Evolutionary conservation across 2,329 filamentous ascomycete species (phyloP), one percentile per base, ranked within the genome.

Genomic region (Ceratocystis destructans): DNA sequence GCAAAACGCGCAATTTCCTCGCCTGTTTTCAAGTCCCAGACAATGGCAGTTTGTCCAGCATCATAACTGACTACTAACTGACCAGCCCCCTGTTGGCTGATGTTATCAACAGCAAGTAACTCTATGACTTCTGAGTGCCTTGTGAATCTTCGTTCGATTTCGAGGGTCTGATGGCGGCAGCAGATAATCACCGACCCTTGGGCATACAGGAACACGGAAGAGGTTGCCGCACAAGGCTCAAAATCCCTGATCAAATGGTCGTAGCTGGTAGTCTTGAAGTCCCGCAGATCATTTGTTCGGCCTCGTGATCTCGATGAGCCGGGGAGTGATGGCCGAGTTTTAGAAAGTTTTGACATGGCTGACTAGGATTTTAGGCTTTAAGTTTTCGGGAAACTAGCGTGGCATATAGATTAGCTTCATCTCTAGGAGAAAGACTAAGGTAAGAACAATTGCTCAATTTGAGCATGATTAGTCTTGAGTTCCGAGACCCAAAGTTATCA

Each of bases 21-120:
- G 62, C 94, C 94, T 0, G 90, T 95, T 77, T 95, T 85, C 68
- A 96, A 81, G 76, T 99, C 93, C 94, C 94, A 99, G 6, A 97
- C 90, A 73, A 97, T 96, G 3, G 92, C 90, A 0, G 90, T 96
- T 75, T 93, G 89, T 46, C 90, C 87, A 20, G 84, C 83, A 79
- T 99, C 94, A 72, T 96, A 96, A 77, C 91, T 97, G 69, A 96
- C 90, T 1, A 96, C 91, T 68, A 96, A 77, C 69, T 92, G 82
- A 33, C 93, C 94, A 0, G 87, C 87, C 2, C 92, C 92, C 68
- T 85, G 79, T 71, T 96, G 92, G 75, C 92, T 96, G 66, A 89
- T 85, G 73, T 92, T 97, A 75, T 99, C 94, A 64, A 95, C 91
- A 0, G 87, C 87, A 65, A 99, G 84, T 72, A 96, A 82, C 66